Conservation (phyloP, 192 early-diverging fungal species). For the Backusella parvicylindrica region DNA sequence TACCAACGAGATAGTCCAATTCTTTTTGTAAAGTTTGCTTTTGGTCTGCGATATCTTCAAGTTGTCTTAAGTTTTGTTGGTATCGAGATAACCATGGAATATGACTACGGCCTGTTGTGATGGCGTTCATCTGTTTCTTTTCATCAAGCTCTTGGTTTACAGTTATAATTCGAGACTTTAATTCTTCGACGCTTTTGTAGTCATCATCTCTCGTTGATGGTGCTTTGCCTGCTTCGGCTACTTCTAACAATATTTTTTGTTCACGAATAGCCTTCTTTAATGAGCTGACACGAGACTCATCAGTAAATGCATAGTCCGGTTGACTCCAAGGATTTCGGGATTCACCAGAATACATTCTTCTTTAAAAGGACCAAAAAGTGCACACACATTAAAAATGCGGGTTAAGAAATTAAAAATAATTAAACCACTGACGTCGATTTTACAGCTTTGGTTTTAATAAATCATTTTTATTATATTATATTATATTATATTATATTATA, state of each 20-base stretch:
- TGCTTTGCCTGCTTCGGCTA: neutral
- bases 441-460: neutral
- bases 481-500: neutral
- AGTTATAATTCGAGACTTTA: constrained; percentile 10
- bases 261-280: constrained; percentile 24
- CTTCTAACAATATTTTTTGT: constrained; percentile 20
- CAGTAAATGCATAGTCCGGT: neutral
- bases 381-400: neutral
- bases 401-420: neutral
- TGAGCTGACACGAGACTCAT: neutral
- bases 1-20: constrained; percentile 22
- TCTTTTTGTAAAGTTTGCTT: constrained; percentile 19
- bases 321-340: constrained; percentile 10
- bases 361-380: neutral
- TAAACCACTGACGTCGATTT: neutral
- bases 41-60: constrained; percentile 26
- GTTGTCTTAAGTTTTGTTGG: constrained; percentile 21
- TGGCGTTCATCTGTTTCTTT: neutral
- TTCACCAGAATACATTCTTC: constrained; percentile 4
- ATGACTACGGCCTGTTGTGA: neutral
- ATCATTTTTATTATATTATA: too few relatives aligned
- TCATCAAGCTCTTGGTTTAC: constrained; percentile 6
- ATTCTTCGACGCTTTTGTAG: neutral
- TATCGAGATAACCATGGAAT: constrained; percentile 23
- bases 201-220: neutral